Conservation (phyloP, 495 filamentous ascomycete genomes). For the Podospora didyma region DNA sequence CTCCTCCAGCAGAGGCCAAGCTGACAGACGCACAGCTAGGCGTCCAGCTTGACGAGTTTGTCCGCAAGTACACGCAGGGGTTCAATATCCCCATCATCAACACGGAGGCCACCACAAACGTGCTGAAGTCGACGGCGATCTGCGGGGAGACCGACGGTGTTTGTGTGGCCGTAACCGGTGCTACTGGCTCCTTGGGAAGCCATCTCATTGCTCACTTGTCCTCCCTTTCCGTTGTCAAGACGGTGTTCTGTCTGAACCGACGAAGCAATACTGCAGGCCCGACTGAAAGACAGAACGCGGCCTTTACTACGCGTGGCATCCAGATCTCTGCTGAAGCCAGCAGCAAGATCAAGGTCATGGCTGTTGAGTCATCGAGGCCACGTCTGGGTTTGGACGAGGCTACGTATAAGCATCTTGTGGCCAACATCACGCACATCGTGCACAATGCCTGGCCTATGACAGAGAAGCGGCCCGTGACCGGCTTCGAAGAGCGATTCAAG, state of each 20-base stretch:
- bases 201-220: constrained; percentile 28
- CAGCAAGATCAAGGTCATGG: constrained; percentile 40
- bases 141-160: neutral
- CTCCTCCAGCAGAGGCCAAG: neutral
- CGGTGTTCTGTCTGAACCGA: constrained; percentile 47
- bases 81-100: neutral
- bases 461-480: constrained; percentile 35
- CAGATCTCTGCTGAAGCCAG: neutral
- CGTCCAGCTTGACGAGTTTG: neutral
- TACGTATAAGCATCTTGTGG: constrained; percentile 36
- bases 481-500: constrained; percentile 48
- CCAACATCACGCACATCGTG: constrained; percentile 49
- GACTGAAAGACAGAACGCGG: constrained; percentile 32
- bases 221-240: constrained; percentile 23
- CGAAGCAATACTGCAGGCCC: constrained; percentile 12
- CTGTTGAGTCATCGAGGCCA: constrained; percentile 43
- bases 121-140: too few species aligned
- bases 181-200: constrained; percentile 29
- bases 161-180: constrained; percentile 26
- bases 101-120: neutral
- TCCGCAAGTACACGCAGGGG: neutral
- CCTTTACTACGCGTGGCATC: constrained; percentile 20
- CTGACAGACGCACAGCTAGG: neutral
- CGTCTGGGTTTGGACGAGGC: constrained; percentile 39
- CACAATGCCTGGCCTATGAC: constrained; percentile 61